phyloP scores from a whole-genome alignment of 108 stramenopile genomes.

The Pseudonitzschia multistriata region DNA sequence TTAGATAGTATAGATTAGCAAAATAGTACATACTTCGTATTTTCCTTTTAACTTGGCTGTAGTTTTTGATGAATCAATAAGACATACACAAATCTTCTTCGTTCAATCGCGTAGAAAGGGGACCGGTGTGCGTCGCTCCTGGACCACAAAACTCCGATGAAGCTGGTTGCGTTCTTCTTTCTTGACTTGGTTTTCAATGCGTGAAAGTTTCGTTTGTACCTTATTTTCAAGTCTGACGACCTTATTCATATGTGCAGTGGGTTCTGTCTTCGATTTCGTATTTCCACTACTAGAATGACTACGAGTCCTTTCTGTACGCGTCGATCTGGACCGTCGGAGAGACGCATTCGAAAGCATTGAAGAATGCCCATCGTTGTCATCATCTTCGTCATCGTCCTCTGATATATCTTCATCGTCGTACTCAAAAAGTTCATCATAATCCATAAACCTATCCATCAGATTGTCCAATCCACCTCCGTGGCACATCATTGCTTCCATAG shows the following conservation, averaged over 20 bases:
- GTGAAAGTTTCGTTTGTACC: neutral
- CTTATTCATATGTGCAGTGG: neutral
- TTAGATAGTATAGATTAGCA: too few species aligned
- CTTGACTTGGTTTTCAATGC: neutral
- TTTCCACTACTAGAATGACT: conserved; percentile 5
- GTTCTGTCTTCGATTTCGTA: neutral
- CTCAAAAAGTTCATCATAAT: conserved; percentile 2
- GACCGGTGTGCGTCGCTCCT: neutral
- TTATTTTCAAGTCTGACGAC: neutral
- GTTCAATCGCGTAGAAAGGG: neutral
- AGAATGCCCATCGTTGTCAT: conserved; percentile 56
- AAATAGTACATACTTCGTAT: too few species aligned
- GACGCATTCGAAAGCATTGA: conserved; percentile 59
- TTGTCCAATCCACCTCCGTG: conserved; percentile 19
- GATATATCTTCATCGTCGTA: conserved; percentile 27
- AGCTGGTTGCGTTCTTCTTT: neutral
- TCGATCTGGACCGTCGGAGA: conserved; percentile 21
- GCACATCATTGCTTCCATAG: conserved; percentile 32
- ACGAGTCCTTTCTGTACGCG: conserved; percentile 2
- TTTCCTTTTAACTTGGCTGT: neutral
- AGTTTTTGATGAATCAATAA: neutral
- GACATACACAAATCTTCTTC: neutral
- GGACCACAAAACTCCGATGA: neutral
- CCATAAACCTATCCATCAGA: conserved; percentile 15
- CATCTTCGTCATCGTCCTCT: conserved; percentile 57